Base-by-base conservation (phyloP, 371 early-diverging fungal species). In the Basidiobolus meristosporus region DNA sequence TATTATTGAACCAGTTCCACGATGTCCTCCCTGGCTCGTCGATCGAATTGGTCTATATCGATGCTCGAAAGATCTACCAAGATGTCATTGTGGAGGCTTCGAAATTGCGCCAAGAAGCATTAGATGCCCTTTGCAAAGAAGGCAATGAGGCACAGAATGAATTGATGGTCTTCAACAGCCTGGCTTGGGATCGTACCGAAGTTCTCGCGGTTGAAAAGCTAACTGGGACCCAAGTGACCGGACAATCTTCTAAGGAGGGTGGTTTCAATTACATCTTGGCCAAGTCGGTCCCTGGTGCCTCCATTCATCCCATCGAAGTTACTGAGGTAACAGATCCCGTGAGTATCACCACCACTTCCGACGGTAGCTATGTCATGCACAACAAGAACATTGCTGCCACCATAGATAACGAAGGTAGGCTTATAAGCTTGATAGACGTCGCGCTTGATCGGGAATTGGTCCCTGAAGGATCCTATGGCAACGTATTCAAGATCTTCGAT, bases 1-100 rank as follows among this genome's bases (percentile, higher is more conserved):
- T 90, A n/a, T 74, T 89, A 34, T 62, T 95, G 56, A 90, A 90
- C 46, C 95, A 97, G 57, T 95, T 95, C 58, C 98, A 97, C 50
- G 92, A 92, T 53, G 85, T 90, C 14, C 65, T 90, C 17, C 95
- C 98, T 3, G 98, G 98, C 0, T 80, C 87, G 2, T 68, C 79
- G 5, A 93, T 97, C 49, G 86, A 74, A 29, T 50, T 86, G 42
- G 97, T 87, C 14, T 90, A 84, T 53, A 59, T 69, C 7, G 95
- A 96, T 56, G 83, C 83, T 1, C 16, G 41, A 29, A 11, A 56
- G 51, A 56, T 53, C 41, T 70, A 70, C 48, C 38, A 53, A 26
- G 62, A 67, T 32, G 56, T 73, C 12, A 59, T 53, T 20, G 37
- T 29, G 14, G 31, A 42, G 51, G 59, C 44, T 20, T 39, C 36